Evolutionary conservation across 345 rosid genomes (phyloP), one percentile per base, ranked within the genome.

Genomic region (Gossypium bickii): DNA sequence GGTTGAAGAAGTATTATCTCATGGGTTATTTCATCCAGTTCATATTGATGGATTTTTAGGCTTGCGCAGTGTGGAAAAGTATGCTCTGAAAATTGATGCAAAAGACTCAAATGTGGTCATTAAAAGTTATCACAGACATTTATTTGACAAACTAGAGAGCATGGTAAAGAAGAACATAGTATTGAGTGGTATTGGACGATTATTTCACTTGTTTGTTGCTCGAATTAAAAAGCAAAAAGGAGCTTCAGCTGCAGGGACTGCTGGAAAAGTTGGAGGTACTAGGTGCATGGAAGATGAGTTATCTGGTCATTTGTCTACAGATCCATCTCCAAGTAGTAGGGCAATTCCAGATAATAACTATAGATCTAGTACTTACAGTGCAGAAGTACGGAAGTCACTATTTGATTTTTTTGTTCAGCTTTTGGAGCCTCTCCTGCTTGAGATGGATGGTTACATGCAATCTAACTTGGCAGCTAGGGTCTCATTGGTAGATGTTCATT

Each of bases 1-100:
- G 80, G 81, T 85, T 63, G 86, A 86, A 81, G 93, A 89, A 62
- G 88, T 88, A 72, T 75, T 93, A 67, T 83, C 89, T 70, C 85
- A 85, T 27, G 98, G 91, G 70, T 64, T 93, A 75, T 93, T 91
- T 81, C 94, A 95, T 81, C 85, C 94, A 48, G 75, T 78, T 34
- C 98, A 95, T 69, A 75, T 91, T 60, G 97, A 91, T 83, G 99
- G 97, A 58, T 93, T 93, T 77, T 77, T 93, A 70, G 83, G 82
- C 78, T 86, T 93, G 80, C 82, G 74, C 3, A 83, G 84, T 79
- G 52, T 78, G 34, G 86, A 85, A 72, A 93, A 81, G 82, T 89
- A 90, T 86, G 80, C 79, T 44, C 70, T 80, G 74, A 74, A 70
- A 20, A 16, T 43, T 60, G 87, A 80, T 65, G 73, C 75, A 12